phyloP scores from a whole-genome alignment of 75 land plant species.

The Selaginella tamariscina region DNA sequence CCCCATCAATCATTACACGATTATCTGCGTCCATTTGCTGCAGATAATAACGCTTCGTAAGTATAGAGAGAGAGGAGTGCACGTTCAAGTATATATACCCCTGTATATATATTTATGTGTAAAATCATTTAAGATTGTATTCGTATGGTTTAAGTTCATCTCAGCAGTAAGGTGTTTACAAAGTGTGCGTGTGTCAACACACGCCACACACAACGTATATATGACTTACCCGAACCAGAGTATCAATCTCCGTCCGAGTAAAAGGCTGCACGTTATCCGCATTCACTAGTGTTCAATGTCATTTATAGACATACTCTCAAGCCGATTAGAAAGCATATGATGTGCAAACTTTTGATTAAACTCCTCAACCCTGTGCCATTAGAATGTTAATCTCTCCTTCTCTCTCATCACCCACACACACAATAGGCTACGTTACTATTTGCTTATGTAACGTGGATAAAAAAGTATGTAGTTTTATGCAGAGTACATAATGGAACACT shows the following conservation, averaged over 20 bases:
- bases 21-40: constrained; percentile 17
- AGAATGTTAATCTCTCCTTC: not conserved
- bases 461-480: not conserved
- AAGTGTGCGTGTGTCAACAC: too few relatives aligned
- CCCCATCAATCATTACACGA: constrained; percentile 11
- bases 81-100: too few relatives aligned
- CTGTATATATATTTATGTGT: too few relatives aligned
- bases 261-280: constrained; percentile 37
- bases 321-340: constrained; percentile 52
- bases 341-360: constrained; percentile 61
- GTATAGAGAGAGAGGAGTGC: not conserved
- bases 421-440: too few relatives aligned
- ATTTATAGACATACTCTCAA: constrained; percentile 42
- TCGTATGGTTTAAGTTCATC: not conserved
- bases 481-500: not conserved
- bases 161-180: too few relatives aligned
- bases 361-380: constrained; percentile 42
- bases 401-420: too few relatives aligned
- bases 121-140: too few relatives aligned
- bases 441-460: constrained; percentile 1
- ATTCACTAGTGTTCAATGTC: constrained; percentile 56
- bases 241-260: constrained; percentile 39
- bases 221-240: constrained; percentile 49
- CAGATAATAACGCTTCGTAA: not conserved
- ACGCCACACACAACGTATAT: too few relatives aligned